Base-by-base conservation (phyloP, 768 basidiomycete genomes). In the Macrocybe gigantea region DNA sequence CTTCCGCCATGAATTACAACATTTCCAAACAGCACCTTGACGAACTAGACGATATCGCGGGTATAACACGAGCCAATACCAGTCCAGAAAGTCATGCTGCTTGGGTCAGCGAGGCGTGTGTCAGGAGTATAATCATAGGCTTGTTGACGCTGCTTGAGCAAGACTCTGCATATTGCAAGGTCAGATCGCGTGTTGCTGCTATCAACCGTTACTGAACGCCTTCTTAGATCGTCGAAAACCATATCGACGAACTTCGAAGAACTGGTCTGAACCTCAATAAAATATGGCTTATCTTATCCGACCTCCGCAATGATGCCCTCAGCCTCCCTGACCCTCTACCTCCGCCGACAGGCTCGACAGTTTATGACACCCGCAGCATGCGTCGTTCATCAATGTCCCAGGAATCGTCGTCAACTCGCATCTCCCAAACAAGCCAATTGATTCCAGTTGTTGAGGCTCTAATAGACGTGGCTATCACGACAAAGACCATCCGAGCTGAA, bases 71-170 rank as follows among this genome's bases (percentile, higher is more conserved):
- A 60, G 61, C 10, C 64, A 64, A n/a, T 69, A 69, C 2, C 22
- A 22, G 22, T 4, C 22, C 65, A 72, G 14, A 73, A 72, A 6
- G 73, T 72, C 22, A 57, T 69, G 22, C 56, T 68, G 12, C 67
- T 1, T 88, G 87, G 87, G 74, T 85, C 41, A 78, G 77, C 58
- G 85, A 88, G 53, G 60, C 69, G 1, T 85, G 85, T 51, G 62
- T 79, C 33, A 85, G 79, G 55, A 72, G 83, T 1, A 65, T 90
- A 33, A 56, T 88, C n/a, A 46, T 82, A 6, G 79, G 79, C 8
- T 66, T 90, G 7, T 64, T 91, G 40, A 74, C 73, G 7, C 59
- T 84, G 45, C 58, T 87, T 41, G 72, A 72, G 44, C 68, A 70
- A 33, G 67, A 69, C 10, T 63, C 57, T 5, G 63, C 67, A 14